Percentiles rank a stretch among this genome's conserved stretches.
Evolutionary conservation across 495 filamentous ascomycete genomes (phyloP).

Genomic region (Hapsidospora chrysogenum): DNA sequence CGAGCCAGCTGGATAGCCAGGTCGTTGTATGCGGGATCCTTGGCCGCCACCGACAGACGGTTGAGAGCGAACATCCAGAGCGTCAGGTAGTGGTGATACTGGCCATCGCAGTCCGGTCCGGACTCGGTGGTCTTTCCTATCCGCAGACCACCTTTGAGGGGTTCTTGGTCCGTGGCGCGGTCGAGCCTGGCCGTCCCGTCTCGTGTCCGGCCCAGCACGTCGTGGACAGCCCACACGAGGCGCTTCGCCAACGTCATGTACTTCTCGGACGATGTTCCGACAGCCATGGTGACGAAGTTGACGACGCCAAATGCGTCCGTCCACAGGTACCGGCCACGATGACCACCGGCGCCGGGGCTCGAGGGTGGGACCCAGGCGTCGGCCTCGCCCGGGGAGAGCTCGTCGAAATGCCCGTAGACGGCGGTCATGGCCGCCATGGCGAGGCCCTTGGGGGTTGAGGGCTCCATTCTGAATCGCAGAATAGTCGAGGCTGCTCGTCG

Average conservation of each 20-base stretch:
- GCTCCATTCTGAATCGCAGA: no score
- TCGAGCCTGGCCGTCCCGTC: slow-evolving; percentile 31
- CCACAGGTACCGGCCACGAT: slow-evolving; percentile 52
- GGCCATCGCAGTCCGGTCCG: slow-evolving; percentile 43
- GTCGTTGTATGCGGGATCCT: slow-evolving; percentile 31
- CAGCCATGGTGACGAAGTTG: slow-evolving; percentile 45
- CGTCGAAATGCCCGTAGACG: slow-evolving; percentile 26
- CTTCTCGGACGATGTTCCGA: slow-evolving; percentile 15
- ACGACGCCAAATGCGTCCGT: slow-evolving; percentile 54
- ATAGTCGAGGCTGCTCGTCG: no score
- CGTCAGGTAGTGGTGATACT: slow-evolving; percentile 54
- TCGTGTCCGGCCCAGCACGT: slow-evolving; percentile 36
- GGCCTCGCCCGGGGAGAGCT: slow-evolving; percentile 8
- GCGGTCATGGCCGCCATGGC: slow-evolving; percentile 17
- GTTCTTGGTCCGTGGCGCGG: slow-evolving; percentile 35
- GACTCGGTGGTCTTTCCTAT: slow-evolving; percentile 40
- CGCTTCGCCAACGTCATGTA: slow-evolving; percentile 37
- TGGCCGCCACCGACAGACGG: slow-evolving; percentile 34
- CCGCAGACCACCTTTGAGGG: slow-evolving; percentile 41
- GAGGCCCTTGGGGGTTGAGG: background rate
- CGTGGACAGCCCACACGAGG: slow-evolving; percentile 38
- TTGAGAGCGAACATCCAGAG: slow-evolving; percentile 60
- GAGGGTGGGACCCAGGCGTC: slow-evolving; percentile 13
- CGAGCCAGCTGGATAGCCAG: slow-evolving; percentile 40
- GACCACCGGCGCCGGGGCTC: slow-evolving; percentile 35